Evolutionary conservation across 768 basidiomycete genomes (phyloP).

Genomic region (Favolaschia claudopus): DNA sequence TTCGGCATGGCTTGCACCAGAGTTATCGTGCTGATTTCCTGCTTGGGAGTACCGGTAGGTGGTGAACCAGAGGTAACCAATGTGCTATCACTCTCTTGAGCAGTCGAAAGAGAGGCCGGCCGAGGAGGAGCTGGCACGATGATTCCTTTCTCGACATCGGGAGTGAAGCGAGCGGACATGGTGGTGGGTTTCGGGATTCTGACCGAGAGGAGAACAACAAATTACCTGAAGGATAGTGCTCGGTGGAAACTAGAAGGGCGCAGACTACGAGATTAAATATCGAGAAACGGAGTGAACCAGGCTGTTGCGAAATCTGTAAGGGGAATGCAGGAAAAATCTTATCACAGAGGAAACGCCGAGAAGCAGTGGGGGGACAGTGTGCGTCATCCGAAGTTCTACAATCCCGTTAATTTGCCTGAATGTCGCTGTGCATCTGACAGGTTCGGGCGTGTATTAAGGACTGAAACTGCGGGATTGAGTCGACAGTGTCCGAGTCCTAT

Average conservation of each 20-base stretch:
- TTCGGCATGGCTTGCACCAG: not conserved
- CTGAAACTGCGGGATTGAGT: not conserved
- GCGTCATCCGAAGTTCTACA: conserved; percentile 43
- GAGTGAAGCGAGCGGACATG: conserved; percentile 11
- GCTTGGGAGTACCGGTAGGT: not conserved
- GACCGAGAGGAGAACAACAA: too few relatives aligned
- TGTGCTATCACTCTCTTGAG: not conserved
- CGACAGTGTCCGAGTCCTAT: not conserved
- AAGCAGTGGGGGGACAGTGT: too few relatives aligned
- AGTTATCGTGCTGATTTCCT: not conserved
- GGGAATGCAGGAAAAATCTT: too few relatives aligned
- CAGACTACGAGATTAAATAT: conserved; percentile 12
- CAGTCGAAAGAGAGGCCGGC: not conserved
- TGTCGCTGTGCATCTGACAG: not conserved
- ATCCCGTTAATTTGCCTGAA: not conserved
- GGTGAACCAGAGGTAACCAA: not conserved
- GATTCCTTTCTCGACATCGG: conserved; percentile 19
- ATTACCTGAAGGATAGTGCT: not conserved
- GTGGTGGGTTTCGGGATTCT: not conserved
- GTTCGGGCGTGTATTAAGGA: not conserved
- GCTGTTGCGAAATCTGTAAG: conserved; percentile 40
- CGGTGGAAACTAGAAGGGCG: not conserved
- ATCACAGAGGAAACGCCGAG: conserved; percentile 50
- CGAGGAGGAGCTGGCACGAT: not conserved
- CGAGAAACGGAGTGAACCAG: conserved; percentile 8